Percentiles rank a stretch among this genome's conserved stretches.
Evolutionary conservation across 352 stramenopile species (phyloP).

Genomic region (Pythium biforme): DNA sequence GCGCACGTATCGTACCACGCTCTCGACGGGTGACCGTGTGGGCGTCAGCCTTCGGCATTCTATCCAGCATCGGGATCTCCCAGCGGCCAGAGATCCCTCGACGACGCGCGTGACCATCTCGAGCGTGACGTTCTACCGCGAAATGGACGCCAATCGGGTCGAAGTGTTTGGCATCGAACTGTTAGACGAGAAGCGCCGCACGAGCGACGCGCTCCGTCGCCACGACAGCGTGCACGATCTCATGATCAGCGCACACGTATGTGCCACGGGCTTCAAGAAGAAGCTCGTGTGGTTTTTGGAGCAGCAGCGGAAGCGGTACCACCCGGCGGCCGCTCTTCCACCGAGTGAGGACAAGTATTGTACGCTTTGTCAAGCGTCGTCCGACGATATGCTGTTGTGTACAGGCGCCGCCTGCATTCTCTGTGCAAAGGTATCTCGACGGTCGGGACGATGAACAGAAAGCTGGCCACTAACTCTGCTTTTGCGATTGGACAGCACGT

Average conservation of each 20-base stretch:
- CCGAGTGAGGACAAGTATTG: neutral
- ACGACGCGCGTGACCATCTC: conserved; percentile 32
- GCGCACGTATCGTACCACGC: neutral
- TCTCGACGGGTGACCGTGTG: conserved; percentile 38
- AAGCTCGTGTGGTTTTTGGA: conserved; percentile 47
- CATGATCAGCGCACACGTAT: neutral
- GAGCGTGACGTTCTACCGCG: conserved; percentile 38
- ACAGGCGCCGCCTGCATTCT: neutral
- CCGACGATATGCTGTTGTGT: neutral
- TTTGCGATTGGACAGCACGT: no score
- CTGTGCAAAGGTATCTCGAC: conserved; percentile 16
- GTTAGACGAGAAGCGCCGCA: conserved; percentile 14
- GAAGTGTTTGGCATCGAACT: conserved; percentile 44
- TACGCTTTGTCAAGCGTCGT: neutral
- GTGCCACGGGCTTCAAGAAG: conserved; percentile 36
- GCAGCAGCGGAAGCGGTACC: conserved; percentile 12
- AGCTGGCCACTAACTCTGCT: no score
- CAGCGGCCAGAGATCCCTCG: conserved; percentile 26
- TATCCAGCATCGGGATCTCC: conserved; percentile 43
- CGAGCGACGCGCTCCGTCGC: no score
- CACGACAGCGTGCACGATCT: conserved; percentile 33
- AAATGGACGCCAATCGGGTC: conserved; percentile 34
- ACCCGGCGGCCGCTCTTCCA: neutral
- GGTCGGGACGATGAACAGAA: no score
- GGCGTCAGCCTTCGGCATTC: conserved; percentile 50